Conservation (phyloP, 768 basidiomycete genomes). For the Trametes sanguinea region DNA sequence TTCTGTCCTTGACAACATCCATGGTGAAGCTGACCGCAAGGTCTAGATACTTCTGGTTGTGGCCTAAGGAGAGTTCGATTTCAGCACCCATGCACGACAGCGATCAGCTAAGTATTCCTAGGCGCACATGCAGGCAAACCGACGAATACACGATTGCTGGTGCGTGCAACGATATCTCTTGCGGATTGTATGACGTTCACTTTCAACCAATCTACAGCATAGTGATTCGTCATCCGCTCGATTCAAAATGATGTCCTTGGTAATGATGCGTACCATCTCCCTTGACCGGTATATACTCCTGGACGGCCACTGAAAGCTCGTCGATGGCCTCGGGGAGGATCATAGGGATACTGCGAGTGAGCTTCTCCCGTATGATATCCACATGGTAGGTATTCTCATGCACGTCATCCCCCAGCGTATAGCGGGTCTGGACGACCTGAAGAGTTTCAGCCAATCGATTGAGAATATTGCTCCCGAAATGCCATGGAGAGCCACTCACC, state of each 20-base stretch:
- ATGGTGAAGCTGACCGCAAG: conserved; percentile 36
- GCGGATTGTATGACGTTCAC: conserved; percentile 24
- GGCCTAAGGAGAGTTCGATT: conserved; percentile 33
- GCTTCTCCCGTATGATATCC: conserved; percentile 26
- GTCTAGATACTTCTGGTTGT: conserved; percentile 39
- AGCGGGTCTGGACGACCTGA: conserved; percentile 32
- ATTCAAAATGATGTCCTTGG: neutral
- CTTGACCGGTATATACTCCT: conserved; percentile 33
- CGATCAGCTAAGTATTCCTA: neutral
- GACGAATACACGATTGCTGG: conserved; percentile 37
- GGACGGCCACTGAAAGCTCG: conserved; percentile 27
- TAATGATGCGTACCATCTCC: conserved; percentile 10
- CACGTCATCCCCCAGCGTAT: conserved; percentile 35
- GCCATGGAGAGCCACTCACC: conserved; percentile 29
- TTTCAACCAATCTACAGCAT: conserved; percentile 27
- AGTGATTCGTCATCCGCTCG: neutral
- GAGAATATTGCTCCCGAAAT: neutral
- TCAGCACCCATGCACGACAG: neutral
- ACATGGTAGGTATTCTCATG: conserved; percentile 26
- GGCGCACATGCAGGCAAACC: conserved; percentile 36
- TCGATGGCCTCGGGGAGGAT: conserved; percentile 28
- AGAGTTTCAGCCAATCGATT: neutral
- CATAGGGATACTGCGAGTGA: conserved; percentile 28
- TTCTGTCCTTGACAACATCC: conserved; percentile 31
- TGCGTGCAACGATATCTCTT: conserved; percentile 30